Base-by-base conservation (phyloP, 2,329 filamentous ascomycete species). In the Stachybotrys echinatus region DNA sequence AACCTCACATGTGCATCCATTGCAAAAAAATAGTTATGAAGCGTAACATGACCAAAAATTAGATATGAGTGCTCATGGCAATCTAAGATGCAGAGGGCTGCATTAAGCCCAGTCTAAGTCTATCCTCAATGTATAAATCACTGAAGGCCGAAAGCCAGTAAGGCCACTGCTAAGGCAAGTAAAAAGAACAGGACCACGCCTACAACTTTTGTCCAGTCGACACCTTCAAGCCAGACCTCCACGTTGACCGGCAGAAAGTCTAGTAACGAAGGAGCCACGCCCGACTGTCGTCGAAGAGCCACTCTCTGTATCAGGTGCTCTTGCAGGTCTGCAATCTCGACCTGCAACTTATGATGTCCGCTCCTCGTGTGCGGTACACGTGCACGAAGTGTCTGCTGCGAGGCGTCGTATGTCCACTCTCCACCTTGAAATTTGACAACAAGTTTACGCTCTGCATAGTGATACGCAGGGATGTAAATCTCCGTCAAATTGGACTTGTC, bases 391-490 rank as follows among this genome's bases (percentile, higher is more conserved):
- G 66, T 68, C 54, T 69, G 64, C 37, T 57, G 51, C 1, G 51
- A 55, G 2, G 51, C 47, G 31, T 66, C 58, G 7, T 60, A 59
- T 4, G 58, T 58, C 63, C 65, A 69, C 17, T 63, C 60, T 5
- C 58, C 66, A n/a, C 61, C 58, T 17, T 54, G 61, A 19, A 65
- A 50, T 5, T 52, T 50, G 19, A 69, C 49, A 3, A 55, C 50
- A 31, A 69, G 47, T 14, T 62, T 52, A 47, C 65, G 59, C 2
- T 42, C 49, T 1, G 53, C 59, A 38, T 69, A 73, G 55, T 73
- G 70, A 23, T 73, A 73, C 10, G 52, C 54, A 1, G 70, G 70
- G 23, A 73, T 54, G 31, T 66, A 73, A 14, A 72, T 58, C 50
- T 73, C 70, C 1, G 70, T 72, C 17, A 64, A 20, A 6, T 49